phyloP scores from a whole-genome alignment of 2,329 filamentous ascomycete genomes.

The Phialophora expanda region DNA sequence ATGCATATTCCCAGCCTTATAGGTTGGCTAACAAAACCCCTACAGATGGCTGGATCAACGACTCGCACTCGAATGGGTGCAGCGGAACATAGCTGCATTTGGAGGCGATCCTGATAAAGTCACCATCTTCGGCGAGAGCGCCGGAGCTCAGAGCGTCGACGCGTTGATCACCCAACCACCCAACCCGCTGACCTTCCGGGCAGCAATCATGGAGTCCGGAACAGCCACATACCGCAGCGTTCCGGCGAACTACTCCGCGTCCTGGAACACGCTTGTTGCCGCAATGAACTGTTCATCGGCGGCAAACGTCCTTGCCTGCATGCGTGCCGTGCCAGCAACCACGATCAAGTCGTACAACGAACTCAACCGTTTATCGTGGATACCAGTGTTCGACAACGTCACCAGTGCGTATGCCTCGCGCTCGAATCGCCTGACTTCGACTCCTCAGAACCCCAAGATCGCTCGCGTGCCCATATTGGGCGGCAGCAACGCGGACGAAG shows the following conservation, averaged over 20 bases:
- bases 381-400: slow-evolving; percentile 28
- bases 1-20: no score
- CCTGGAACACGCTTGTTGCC: slow-evolving; percentile 29
- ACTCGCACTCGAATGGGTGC: slow-evolving; percentile 47
- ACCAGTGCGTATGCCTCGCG: slow-evolving; percentile 43
- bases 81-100: slow-evolving; percentile 45
- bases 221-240: not conserved
- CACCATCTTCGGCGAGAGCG: slow-evolving; percentile 47
- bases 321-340: slow-evolving; percentile 33
- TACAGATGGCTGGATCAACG: slow-evolving; percentile 50
- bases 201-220: slow-evolving; percentile 41
- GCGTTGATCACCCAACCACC: slow-evolving; percentile 35
- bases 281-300: slow-evolving; percentile 26
- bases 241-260: slow-evolving; percentile 7
- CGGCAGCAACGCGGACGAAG: slow-evolving; percentile 53
- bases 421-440: slow-evolving; percentile 45
- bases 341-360: slow-evolving; percentile 44
- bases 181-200: slow-evolving; percentile 38
- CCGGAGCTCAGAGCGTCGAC: slow-evolving; percentile 35
- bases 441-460: slow-evolving; percentile 40
- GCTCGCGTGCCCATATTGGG: slow-evolving; percentile 50
- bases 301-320: slow-evolving; percentile 16
- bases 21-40: not conserved
- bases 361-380: slow-evolving; percentile 19
- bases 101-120: slow-evolving; percentile 45